Evolutionary conservation across 2,329 filamentous ascomycete species (phyloP).

Genomic region (Ophiostoma australiae): DNA sequence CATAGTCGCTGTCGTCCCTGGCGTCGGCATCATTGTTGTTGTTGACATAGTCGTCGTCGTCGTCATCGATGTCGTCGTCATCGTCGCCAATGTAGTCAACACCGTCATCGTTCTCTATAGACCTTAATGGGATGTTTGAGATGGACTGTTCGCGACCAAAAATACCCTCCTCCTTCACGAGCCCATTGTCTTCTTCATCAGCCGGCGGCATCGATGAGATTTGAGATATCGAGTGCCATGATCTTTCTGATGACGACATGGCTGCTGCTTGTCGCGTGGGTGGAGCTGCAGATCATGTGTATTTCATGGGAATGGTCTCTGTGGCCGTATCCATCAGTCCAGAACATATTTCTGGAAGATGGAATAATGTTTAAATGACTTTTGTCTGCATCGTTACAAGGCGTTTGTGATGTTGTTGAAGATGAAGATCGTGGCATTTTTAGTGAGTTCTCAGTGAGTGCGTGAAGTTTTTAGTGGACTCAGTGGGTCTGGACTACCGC

Average conservation of each 20-base stretch:
- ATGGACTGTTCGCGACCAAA: background rate
- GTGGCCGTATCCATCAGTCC: background rate
- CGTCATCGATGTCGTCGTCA: background rate
- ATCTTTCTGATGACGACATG: conserved; percentile 16
- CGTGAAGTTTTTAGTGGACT: background rate
- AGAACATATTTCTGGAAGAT: background rate
- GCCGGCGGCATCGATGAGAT: background rate
- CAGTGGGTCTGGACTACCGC: background rate
- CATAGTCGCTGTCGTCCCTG: background rate
- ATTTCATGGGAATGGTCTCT: background rate
- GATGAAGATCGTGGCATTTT: background rate
- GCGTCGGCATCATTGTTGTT: background rate
- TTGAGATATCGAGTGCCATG: background rate
- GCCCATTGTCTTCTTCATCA: background rate
- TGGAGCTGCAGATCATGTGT: background rate
- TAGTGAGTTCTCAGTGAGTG: background rate
- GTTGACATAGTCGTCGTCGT: background rate
- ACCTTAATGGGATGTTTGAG: background rate
- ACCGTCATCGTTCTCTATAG: conserved; percentile 7
- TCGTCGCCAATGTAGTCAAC: background rate
- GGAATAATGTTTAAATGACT: background rate
- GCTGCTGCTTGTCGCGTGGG: background rate
- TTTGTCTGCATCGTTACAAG: background rate
- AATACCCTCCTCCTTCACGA: background rate
- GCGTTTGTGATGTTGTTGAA: background rate